phyloP scores from a whole-genome alignment of 2,329 filamentous ascomycete genomes.

The Gremmenia infestans region DNA sequence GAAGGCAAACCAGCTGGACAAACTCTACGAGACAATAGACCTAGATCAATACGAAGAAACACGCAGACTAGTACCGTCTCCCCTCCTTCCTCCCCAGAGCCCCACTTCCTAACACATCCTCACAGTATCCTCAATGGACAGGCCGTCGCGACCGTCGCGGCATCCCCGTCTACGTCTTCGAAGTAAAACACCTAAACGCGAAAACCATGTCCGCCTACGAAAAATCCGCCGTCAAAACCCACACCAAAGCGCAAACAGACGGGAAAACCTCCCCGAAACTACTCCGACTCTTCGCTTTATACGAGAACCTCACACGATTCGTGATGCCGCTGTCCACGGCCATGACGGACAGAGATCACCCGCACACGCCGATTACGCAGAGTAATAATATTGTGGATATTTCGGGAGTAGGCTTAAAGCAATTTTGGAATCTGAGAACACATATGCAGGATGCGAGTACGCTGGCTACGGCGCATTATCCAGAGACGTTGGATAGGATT shows the following conservation, averaged over 20 bases:
- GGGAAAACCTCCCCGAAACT: conserved; percentile 69
- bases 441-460: conserved; percentile 93
- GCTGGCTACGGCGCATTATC: conserved; percentile 88
- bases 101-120: conserved; percentile 1
- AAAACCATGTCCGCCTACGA: conserved; percentile 80
- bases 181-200: conserved; percentile 75
- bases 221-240: conserved; percentile 49
- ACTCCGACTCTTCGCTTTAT: conserved; percentile 83
- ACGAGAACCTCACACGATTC: conserved; percentile 88
- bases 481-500: conserved; percentile 83
- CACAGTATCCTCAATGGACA: conserved; percentile 91
- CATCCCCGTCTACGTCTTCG: conserved; percentile 88
- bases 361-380: conserved; percentile 82
- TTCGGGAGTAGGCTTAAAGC: conserved; percentile 77
- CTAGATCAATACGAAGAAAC: conserved; percentile 78
- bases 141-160: conserved; percentile 85
- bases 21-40: conserved; percentile 82
- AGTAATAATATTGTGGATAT: conserved; percentile 96
- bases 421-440: conserved; percentile 90
- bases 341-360: conserved; percentile 64
- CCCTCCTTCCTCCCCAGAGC: conserved; percentile 11
- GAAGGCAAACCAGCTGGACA: conserved; percentile 69
- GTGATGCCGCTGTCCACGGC: conserved; percentile 79
- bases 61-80: conserved; percentile 59
- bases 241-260: conserved; percentile 58